Evolutionary conservation across 495 filamentous ascomycete genomes (phyloP), one percentile per base, ranked within the genome.

Genomic region (Evernia prunastri): DNA sequence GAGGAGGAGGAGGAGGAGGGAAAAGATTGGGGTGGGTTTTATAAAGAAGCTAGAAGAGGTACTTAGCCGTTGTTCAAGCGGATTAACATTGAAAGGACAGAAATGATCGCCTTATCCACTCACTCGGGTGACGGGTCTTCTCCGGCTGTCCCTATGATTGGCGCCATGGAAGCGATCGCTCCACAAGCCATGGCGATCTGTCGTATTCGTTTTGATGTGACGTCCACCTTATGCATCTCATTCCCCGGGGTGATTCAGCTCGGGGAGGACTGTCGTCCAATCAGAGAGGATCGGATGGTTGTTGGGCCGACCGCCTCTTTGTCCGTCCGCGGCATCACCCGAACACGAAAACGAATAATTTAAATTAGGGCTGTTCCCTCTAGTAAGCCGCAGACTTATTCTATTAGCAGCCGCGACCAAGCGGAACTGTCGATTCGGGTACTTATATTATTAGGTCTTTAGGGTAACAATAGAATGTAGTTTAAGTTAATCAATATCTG

Each of bases 271-370:
- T 42, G 36, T 59, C 58, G 58, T 20, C 58, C 36, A 59, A 59
- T 59, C 57, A 59, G 57, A 59, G 57, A 59, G 57, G n/a, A 59
- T 59, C 57, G 56, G 56, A 58, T 37, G 13, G 3, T 58, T 58
- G 33, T 58, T 39, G 56, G 33, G 56, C 56, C 56, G 56, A 39
- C 56, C 56, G 57, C 57, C 57, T 59, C 58, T 29, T 59, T 51
- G 25, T 43, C 40, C 40, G 40, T 43, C 40, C 40, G 40, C 18
- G 18, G 40, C 40, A 43, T 43, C 18, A 43, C 40, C 40, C 40
- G 40, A 43, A 43, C 18, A 43, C 15, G 40, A n/a, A 43, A n/a
- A n/a, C n/a, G n/a, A n/a, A n/a, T n/a, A n/a, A n/a, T n/a, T n/a
- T 43, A 43, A 58, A 58, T 58, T 35, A 58, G 3, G 56, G 40